phyloP scores from a whole-genome alignment of 345 rosid species.

The Gossypium herbaceum region DNA sequence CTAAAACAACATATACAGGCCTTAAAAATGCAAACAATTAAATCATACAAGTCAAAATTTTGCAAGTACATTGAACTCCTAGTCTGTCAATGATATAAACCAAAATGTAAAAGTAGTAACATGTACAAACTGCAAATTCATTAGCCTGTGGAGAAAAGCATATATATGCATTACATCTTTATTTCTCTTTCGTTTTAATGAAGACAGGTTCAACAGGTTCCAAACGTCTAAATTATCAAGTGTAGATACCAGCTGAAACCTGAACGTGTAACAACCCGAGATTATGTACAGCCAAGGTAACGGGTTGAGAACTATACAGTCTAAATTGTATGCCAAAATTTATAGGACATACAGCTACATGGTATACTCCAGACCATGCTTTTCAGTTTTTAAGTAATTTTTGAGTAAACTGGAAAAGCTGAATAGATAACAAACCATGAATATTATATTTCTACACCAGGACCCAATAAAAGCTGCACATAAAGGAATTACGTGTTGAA shows the following conservation, averaged over 20 bases:
- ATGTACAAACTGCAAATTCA: not conserved
- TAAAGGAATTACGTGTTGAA: not conserved
- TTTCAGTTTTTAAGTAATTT: not conserved
- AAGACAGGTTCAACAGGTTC: not conserved
- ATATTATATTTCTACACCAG: not conserved
- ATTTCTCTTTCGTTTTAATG: not conserved
- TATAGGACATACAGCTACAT: not conserved
- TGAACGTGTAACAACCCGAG: not conserved
- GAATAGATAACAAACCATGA: not conserved
- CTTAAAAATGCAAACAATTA: not conserved
- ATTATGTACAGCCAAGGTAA: not conserved
- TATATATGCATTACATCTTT: not conserved
- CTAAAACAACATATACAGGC: not conserved
- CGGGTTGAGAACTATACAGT: not conserved
- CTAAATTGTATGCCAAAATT: not conserved
- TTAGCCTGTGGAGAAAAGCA: not conserved
- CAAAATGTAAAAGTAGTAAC: conserved; percentile 3
- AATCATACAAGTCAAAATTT: not conserved
- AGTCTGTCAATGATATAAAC: not conserved
- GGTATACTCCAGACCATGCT: not conserved
- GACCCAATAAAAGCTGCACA: not conserved
- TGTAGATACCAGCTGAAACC: not conserved
- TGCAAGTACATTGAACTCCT: not conserved
- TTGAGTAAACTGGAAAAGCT: not conserved
- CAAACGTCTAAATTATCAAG: not conserved